Evolutionary conservation across 352 stramenopile genomes (phyloP), one percentile per base, ranked within the genome.

Genomic region (Thalassiosira mediterranea): DNA sequence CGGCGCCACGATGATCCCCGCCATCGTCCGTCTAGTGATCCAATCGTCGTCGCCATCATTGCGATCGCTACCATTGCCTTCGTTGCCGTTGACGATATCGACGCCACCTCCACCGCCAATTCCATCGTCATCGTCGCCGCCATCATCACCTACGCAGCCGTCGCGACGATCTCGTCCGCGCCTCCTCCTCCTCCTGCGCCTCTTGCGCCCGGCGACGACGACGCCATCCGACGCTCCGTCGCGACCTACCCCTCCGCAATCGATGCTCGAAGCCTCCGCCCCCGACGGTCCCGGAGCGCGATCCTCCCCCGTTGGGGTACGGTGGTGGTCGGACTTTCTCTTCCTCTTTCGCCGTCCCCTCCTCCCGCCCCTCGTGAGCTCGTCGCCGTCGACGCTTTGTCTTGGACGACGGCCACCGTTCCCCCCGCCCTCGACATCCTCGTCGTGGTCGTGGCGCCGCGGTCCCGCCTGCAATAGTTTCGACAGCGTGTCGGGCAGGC

Each of bases 1-100:
- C 0, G 75, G 75, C 42, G 75, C 75, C 49, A 83, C 42, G 28
- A 83, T 78, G 15, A 83, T 67, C 2, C 75, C 59, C 23, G 48
- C 51, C 69, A 83, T 79, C 62, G 62, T 61, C 48, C 28, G 32
- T 52, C 73, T 47, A 21, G 66, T 29, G 10, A 56, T 67, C 25
- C 47, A 25, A 13, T n/a, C 38, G 17, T 66, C 57, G 21, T 62
- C 37, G n/a, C 10, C 28, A 2, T 31, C 28, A 11, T 25, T 3
- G 21, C 11, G 2, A 51, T 40, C 49, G 37, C 17, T 34, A 28
- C 26, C 15, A 10, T 28, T 29, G n/a, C 40, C 31, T 61, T 4
- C 52, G 38, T 21, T 42, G 2, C 21, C 4, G 15, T 1, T 54
- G n/a, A 8, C 21, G 47, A n/a, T n/a, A n/a, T n/a, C n/a, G n/a